Base-by-base conservation (phyloP, 139 green algal species). In the Chlorella vulgaris region DNA sequence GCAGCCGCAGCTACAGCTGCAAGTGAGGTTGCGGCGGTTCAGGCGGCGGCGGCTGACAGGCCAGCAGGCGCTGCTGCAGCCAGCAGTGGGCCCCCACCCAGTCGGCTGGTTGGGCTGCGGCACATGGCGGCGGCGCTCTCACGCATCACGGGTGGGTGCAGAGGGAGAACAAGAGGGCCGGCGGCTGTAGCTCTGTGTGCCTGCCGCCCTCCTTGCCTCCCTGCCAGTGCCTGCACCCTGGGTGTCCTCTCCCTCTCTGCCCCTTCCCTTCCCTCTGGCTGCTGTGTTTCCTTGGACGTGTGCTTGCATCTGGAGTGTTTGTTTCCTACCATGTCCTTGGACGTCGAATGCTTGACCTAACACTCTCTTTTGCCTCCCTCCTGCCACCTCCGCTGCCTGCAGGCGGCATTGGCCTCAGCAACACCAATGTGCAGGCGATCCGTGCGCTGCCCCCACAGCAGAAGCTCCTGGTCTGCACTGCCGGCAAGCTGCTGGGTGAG, bases 371-470 rank as follows among this genome's bases (percentile, higher is more conserved):
- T 55, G 42, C 1, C 65, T 28, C 28, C 26, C 38, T 38, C n/a
- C 38, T 38, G 15, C 31, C 4, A 10, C 6, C 68, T 47, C 18
- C 47, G 1, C 4, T 0, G n/a, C 42, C 29, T 66, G 63, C 74
- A 73, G 76, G 85, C 51, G 78, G 85, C 50, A 85, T 83, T 5
- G 58, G 78, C 39, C 7, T 73, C 35, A 50, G 70, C 60, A 73
- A 83, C 47, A 47, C 66, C 19, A 70, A 71, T 8, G 81, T 89
- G 31, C 21, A 40, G 29, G 76, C 86, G 3, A 80, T 91, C 31
- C 50, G 66, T 10, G 80, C 50, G 21, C 71, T 91, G 75, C 88
- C 88, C 0, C 80, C 75, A n/a, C 88, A 88, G 70, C 88, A 91
- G 83, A 86, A 91, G 76, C 74, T 91, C 29, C 40, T 91, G 36